These are phyloP conservation scores for Tardiomyces blankii DNA, from an alignment of 1,139 yeast species.

Conservation along the genomic window DNA sequence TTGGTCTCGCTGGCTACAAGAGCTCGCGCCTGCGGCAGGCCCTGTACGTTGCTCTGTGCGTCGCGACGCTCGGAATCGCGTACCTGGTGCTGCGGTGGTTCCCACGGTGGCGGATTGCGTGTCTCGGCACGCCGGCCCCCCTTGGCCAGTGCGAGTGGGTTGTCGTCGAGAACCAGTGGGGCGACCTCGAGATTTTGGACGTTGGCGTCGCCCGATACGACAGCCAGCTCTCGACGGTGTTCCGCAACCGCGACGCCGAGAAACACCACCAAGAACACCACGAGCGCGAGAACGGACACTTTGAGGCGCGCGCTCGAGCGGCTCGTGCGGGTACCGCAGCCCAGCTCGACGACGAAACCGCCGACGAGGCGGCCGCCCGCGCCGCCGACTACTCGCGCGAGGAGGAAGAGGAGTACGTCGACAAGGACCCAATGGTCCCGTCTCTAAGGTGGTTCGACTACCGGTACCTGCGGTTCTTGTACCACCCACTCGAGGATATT, in stretches of 20 bases:
- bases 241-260: conserved; percentile 25
- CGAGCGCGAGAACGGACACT: too few relatives aligned
- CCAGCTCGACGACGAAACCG: too few relatives aligned
- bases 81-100: conserved; percentile 75
- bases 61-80: conserved; percentile 55
- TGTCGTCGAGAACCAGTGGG: conserved; percentile 87
- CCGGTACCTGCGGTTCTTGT: conserved; percentile 72
- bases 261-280: background rate
- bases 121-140: conserved; percentile 56
- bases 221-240: conserved; percentile 58
- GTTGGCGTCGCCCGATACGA: conserved; percentile 53
- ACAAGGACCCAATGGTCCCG: conserved; percentile 58
- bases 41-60: conserved; percentile 45
- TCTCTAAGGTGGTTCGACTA: conserved; percentile 60
- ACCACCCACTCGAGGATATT: conserved; percentile 77
- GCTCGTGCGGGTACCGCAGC: too few relatives aligned
- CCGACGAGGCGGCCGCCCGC: too few relatives aligned
- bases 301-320: too few relatives aligned
- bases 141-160: conserved; percentile 87
- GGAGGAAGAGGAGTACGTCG: conserved; percentile 19
- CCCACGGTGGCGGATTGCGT: conserved; percentile 59
- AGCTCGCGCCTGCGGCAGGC: conserved; percentile 38
- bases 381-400: background rate
- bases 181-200: conserved; percentile 56
- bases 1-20: conserved; percentile 85